A percentile compares a stretch with the other conserved stretches of the same genome.
Evolutionary conservation across 2,329 filamentous ascomycete genomes (phyloP).

Genomic region (Pyricularia grisea): DNA sequence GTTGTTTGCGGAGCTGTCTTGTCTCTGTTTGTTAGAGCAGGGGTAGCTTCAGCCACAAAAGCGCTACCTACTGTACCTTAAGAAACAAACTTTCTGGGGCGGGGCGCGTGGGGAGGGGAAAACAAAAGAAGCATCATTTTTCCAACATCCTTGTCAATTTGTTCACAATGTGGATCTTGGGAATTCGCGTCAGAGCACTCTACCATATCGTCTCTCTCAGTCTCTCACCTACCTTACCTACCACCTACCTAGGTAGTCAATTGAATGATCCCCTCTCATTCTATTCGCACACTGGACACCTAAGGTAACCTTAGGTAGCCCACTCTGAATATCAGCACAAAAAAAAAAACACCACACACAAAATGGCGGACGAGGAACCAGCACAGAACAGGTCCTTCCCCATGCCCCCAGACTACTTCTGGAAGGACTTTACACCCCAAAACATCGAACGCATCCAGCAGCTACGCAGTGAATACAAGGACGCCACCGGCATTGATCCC

Average conservation of each 20-base stretch:
- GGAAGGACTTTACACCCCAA: constrained; percentile 73
- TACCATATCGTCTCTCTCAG: background rate
- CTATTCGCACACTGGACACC: background rate
- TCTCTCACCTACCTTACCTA: too few relatives aligned
- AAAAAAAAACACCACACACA: too few relatives aligned
- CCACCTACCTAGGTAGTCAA: too few relatives aligned
- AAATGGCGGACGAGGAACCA: constrained; percentile 49
- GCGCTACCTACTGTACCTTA: background rate
- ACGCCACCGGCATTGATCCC: constrained; percentile 18
- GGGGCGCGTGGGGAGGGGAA: too few relatives aligned
- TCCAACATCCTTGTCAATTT: background rate
- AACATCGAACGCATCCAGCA: constrained; percentile 52
- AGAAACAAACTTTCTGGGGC: background rate
- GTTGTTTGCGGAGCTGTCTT: background rate
- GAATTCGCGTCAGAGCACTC: background rate
- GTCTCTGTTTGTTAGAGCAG: background rate
- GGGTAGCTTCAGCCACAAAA: constrained; percentile 13
- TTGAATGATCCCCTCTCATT: background rate
- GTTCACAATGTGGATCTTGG: background rate
- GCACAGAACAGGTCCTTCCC: constrained; percentile 59
- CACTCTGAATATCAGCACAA: background rate
- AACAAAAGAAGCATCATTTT: background rate
- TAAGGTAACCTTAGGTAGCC: too few relatives aligned
- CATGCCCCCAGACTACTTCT: constrained; percentile 73
- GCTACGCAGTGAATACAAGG: constrained; percentile 29